Evolutionary conservation across 176 grass and related monocot genomes (phyloP), one percentile per base, ranked within the genome.

Genomic region (Puccinellia tenuiflora): DNA sequence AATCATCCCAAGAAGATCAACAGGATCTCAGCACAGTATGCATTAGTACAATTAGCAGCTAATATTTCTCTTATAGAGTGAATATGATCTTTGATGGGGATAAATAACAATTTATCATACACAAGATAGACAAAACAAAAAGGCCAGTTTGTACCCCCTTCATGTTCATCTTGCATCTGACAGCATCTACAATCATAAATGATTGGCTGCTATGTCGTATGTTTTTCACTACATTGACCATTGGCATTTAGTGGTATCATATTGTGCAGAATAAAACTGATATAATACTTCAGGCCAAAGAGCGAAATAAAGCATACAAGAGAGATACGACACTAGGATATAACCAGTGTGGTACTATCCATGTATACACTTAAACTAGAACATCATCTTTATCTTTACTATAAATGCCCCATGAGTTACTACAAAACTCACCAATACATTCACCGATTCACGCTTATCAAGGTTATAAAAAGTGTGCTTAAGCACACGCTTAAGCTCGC

Each of bases 1-100:
- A 76, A 81, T 17, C 34, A 34, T 62, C 25, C 47, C 37, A 87
- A 67, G 12, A 80, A 9, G 5, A 86, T 47, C 7, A 75, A 81
- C 28, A 61, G 9, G 20, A 54, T 54, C 50, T 40, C 43, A 65
- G 25, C 46, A n/a, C 5, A 74, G 25, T 10, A 47, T 20, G 70
- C 69, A 38, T 48, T 48, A 65, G 28, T 26, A 25, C 37, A 88
- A 17, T 63, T 53, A 50, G 25, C 22, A 60, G 22, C 69, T 60
- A 89, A 69, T 50, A 33, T 68, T 67, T 39, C 68, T 50, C 33
- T 64, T 48, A 31, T 47, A 80, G 76, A 48, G 38, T 48, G 28
- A 22, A 68, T 33, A 39, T 57, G 18, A 54, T 60, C 24, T 62
- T 48, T n/a, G 1, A 34, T 54, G 40, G 45, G 83, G 30, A 21